These are phyloP conservation scores for Capronia epimyces DNA, from an alignment of 2,329 filamentous ascomycete species.

Conservation along the genomic window DNA sequence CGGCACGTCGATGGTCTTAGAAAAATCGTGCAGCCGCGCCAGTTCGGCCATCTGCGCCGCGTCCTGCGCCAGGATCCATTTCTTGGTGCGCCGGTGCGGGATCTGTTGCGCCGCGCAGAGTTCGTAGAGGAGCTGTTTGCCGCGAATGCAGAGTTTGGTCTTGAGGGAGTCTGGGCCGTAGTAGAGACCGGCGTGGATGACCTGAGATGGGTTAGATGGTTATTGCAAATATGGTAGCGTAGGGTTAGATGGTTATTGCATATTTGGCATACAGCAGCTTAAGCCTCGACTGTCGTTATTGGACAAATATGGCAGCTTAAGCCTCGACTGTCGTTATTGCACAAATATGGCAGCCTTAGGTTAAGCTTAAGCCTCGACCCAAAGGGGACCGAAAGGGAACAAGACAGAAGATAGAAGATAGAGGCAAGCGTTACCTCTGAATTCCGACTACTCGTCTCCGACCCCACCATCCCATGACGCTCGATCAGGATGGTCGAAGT, in stretches of 20 bases:
- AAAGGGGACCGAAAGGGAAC: too few species aligned
- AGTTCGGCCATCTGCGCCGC: conserved; percentile 59
- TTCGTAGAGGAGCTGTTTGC: conserved; percentile 70
- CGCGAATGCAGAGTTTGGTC: conserved; percentile 72
- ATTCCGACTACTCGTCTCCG: conserved; percentile 83
- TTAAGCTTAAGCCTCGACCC: background rate
- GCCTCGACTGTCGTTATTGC: too few species aligned
- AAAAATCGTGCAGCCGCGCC: conserved; percentile 49
- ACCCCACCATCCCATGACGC: conserved; percentile 68
- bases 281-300: too few species aligned
- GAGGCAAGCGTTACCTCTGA: conserved; percentile 58
- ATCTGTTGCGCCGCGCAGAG: conserved; percentile 66
- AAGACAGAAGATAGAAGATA: background rate
- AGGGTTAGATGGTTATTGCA: too few species aligned
- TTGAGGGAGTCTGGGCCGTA: conserved; percentile 74
- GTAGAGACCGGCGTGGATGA: conserved; percentile 93
- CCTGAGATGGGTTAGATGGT: conserved; percentile 43
- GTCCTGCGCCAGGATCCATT: conserved; percentile 92
- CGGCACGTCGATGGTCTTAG: conserved; percentile 55
- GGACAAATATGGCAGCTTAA: too few species aligned
- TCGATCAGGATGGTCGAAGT: conserved; percentile 73
- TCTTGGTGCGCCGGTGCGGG: conserved; percentile 69
- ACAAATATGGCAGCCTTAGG: background rate
- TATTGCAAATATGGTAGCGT: background rate
- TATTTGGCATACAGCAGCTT: too few species aligned